phyloP scores from a whole-genome alignment of 345 rosid genomes.

The Murraya koenigii region DNA sequence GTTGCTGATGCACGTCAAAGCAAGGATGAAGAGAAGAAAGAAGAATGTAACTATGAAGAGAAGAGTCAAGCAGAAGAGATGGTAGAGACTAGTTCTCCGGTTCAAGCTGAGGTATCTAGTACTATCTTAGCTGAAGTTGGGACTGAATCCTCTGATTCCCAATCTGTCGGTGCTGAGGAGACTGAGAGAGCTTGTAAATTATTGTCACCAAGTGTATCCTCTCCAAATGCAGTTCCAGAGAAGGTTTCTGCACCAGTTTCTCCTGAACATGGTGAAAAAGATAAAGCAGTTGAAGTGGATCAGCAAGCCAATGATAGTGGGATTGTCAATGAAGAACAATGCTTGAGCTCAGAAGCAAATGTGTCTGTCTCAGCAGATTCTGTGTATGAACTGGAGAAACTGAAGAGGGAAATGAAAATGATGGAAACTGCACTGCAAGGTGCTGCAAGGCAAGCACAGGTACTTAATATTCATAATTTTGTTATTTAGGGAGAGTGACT shows the following conservation, averaged over 20 bases:
- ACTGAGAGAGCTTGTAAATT: constrained; percentile 31
- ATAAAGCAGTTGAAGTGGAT: constrained; percentile 32
- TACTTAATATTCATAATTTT: constrained; percentile 26
- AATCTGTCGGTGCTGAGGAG: constrained; percentile 27
- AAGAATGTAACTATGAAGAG: constrained; percentile 16
- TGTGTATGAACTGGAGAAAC: constrained; percentile 62
- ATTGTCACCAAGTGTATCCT: constrained; percentile 31
- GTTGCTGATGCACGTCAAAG: constrained; percentile 37
- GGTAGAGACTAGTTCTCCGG: constrained; percentile 30
- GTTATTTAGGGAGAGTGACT: not conserved
- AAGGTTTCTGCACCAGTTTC: constrained; percentile 39
- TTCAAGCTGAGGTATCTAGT: constrained; percentile 38
- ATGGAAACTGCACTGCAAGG: constrained; percentile 96
- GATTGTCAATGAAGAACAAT: constrained; percentile 34
- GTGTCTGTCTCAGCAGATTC: constrained; percentile 41
- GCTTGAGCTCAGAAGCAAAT: constrained; percentile 43
- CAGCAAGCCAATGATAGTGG: constrained; percentile 38
- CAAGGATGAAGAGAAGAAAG: constrained; percentile 30
- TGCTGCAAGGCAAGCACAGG: constrained; percentile 99
- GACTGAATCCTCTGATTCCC: constrained; percentile 37
- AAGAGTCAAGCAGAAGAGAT: constrained; percentile 34
- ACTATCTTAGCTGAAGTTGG: constrained; percentile 30
- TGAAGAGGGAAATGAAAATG: constrained; percentile 86
- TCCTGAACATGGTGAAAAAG: constrained; percentile 19
- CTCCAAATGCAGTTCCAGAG: constrained; percentile 47